These are phyloP conservation scores for Pseudopithomyces chartarum DNA, from an alignment of 2,329 filamentous ascomycete species.

Conservation along the genomic window DNA sequence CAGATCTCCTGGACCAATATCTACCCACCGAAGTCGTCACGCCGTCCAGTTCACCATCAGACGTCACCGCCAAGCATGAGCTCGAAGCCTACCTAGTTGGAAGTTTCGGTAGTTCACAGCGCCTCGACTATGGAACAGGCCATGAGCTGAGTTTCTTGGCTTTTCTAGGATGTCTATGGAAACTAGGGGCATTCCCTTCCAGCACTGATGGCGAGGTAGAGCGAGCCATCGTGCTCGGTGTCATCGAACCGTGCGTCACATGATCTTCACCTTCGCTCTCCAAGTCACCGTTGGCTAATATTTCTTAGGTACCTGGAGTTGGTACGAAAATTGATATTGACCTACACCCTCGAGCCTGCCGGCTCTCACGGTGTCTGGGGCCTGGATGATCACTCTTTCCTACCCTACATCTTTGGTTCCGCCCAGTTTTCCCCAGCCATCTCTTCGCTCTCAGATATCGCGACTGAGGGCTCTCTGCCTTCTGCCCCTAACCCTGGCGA, in stretches of 20 bases:
- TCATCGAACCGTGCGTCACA: conserved; percentile 75
- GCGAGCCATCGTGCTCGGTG: conserved; percentile 77
- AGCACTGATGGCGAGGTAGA: conserved; percentile 64
- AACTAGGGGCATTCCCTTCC: conserved; percentile 77
- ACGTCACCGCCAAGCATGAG: conserved; percentile 64
- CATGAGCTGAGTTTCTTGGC: conserved; percentile 95
- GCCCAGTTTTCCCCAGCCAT: conserved; percentile 85
- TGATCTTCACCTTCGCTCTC: neutral
- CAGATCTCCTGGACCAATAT: conserved; percentile 61
- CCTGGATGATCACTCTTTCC: conserved; percentile 93
- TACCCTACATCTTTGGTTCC: conserved; percentile 93
- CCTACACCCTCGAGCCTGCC: conserved; percentile 91
- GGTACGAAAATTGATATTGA: conserved; percentile 80
- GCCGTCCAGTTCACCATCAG: conserved; percentile 31
- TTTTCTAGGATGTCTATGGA: conserved; percentile 90
- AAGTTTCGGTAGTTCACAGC: conserved; percentile 83
- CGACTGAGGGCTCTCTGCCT: conserved; percentile 76
- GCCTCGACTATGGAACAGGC: conserved; percentile 93
- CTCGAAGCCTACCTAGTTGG: conserved; percentile 80
- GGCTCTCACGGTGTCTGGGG: conserved; percentile 98
- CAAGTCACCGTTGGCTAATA: neutral
- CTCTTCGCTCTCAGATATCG: conserved; percentile 59
- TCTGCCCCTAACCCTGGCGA: conserved; percentile 71
- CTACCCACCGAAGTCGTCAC: conserved; percentile 57
- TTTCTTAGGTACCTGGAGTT: conserved; percentile 73